phyloP scores from a whole-genome alignment of 2,329 filamentous ascomycete genomes.

The Fusarium ambrosium region DNA sequence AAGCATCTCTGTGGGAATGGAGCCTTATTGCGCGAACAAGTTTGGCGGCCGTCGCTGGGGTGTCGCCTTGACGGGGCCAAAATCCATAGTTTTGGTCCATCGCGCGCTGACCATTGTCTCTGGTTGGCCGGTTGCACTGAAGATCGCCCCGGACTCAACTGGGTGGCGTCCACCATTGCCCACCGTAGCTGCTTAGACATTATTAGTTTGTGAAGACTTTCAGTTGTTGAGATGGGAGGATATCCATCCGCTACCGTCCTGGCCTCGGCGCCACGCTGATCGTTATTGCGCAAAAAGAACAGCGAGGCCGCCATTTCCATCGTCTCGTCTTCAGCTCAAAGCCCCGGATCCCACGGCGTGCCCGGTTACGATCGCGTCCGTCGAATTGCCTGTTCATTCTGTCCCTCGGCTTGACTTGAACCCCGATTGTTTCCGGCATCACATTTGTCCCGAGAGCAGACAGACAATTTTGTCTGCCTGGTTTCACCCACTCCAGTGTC shows the following conservation, averaged over 20 bases:
- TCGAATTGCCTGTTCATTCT: not conserved
- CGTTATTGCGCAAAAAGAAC: slow-evolving; percentile 23
- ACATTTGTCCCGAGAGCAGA: not conserved
- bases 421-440: slow-evolving; percentile 11
- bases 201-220: slow-evolving; percentile 26
- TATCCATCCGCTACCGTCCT: slow-evolving; percentile 26
- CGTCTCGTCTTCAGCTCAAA: slow-evolving; percentile 16
- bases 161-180: slow-evolving; percentile 44
- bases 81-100: slow-evolving; percentile 34
- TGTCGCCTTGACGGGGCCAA: slow-evolving; percentile 34
- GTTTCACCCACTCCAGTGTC: slow-evolving; percentile 1
- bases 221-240: slow-evolving; percentile 28
- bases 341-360: slow-evolving; percentile 12
- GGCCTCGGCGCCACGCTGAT: slow-evolving; percentile 38
- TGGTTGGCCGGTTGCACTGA: slow-evolving; percentile 41
- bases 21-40: slow-evolving; percentile 47
- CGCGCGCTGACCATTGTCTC: slow-evolving; percentile 22
- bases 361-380: not conserved
- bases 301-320: slow-evolving; percentile 21
- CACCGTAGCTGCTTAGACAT: slow-evolving; percentile 39
- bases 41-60: slow-evolving; percentile 47
- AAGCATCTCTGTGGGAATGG: slow-evolving; percentile 47
- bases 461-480: not conserved
- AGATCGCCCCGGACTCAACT: slow-evolving; percentile 47
- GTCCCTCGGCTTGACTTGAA: slow-evolving; percentile 1